Evolutionary conservation across 768 basidiomycete species (phyloP).

Genomic region (Vararia minispora): DNA sequence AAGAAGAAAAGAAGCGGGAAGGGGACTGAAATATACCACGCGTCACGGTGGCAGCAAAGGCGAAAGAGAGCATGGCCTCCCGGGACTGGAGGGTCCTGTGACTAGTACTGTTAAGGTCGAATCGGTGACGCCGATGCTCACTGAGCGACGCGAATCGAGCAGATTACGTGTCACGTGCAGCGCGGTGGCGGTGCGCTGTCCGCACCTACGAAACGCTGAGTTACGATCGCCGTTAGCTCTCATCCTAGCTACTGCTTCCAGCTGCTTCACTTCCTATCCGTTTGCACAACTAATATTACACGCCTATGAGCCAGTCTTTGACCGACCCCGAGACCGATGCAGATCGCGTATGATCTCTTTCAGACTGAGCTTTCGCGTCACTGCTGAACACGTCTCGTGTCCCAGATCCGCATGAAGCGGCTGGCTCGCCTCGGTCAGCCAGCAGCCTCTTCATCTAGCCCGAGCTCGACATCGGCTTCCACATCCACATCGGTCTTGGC

Average conservation of each 20-base stretch:
- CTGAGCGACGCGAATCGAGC: too few species aligned
- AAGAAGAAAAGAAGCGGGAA: constrained; percentile 43
- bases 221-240: too few species aligned
- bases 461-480: constrained; percentile 28
- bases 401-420: constrained; percentile 84
- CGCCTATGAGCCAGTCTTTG: constrained; percentile 6
- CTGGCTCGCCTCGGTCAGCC: constrained; percentile 85
- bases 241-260: too few species aligned
- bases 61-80: constrained; percentile 19
- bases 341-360: constrained; percentile 43
- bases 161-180: too few species aligned
- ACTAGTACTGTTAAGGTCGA: neutral
- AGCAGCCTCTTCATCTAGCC: constrained; percentile 23
- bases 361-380: neutral
- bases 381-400: constrained; percentile 3
- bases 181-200: too few species aligned
- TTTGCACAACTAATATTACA: neutral
- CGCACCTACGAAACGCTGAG: too few species aligned
- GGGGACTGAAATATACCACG: constrained; percentile 12
- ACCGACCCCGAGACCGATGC: constrained; percentile 60
- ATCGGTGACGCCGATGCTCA: neutral
- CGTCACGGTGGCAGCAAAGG: constrained; percentile 8
- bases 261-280: too few species aligned
- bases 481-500: constrained; percentile 22
- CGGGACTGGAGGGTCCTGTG: too few species aligned